phyloP scores from a whole-genome alignment of 1,139 yeast genomes.

The Schwanniomyces etchellsii region DNA sequence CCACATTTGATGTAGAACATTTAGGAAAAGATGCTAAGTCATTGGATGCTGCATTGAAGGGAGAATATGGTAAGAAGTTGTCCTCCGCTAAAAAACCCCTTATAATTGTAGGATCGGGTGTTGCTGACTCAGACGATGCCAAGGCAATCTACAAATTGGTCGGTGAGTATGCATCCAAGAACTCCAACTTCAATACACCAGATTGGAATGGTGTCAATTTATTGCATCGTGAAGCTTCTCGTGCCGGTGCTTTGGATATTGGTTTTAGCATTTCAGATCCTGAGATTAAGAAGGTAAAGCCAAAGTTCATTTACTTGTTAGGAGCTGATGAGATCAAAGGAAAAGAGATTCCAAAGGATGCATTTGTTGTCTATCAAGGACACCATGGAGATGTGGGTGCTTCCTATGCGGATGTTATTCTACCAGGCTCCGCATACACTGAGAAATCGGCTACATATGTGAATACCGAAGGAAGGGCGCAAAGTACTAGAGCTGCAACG shows the following conservation, averaged over 20 bases:
- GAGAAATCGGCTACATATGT: constrained; percentile 86
- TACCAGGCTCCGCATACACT: constrained; percentile 88
- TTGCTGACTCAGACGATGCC: constrained; percentile 64
- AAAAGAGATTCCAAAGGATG: constrained; percentile 72
- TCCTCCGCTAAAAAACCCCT: constrained; percentile 67
- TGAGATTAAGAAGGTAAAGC: constrained; percentile 43
- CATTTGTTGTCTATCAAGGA: constrained; percentile 87
- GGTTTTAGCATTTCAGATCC: constrained; percentile 64
- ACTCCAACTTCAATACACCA: constrained; percentile 57
- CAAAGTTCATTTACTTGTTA: constrained; percentile 74
- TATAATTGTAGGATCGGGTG: constrained; percentile 80
- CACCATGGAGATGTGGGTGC: constrained; percentile 94
- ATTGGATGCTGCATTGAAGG: constrained; percentile 56
- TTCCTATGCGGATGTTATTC: constrained; percentile 78
- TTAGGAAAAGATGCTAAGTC: constrained; percentile 60
- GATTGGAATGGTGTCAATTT: constrained; percentile 83
- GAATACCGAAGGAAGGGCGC: constrained; percentile 88
- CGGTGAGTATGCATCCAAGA: constrained; percentile 56
- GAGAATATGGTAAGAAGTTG: constrained; percentile 67
- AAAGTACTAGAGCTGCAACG: constrained; percentile 80
- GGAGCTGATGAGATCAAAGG: constrained; percentile 80
- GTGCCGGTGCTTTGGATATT: constrained; percentile 81
- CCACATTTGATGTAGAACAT: constrained; percentile 64
- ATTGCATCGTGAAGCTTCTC: constrained; percentile 81
- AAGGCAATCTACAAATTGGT: constrained; percentile 56